These are phyloP conservation scores for Sanguinoderma infundibulare DNA, from an alignment of 1,284 basidiomycete genomes.

Conservation along the genomic window DNA sequence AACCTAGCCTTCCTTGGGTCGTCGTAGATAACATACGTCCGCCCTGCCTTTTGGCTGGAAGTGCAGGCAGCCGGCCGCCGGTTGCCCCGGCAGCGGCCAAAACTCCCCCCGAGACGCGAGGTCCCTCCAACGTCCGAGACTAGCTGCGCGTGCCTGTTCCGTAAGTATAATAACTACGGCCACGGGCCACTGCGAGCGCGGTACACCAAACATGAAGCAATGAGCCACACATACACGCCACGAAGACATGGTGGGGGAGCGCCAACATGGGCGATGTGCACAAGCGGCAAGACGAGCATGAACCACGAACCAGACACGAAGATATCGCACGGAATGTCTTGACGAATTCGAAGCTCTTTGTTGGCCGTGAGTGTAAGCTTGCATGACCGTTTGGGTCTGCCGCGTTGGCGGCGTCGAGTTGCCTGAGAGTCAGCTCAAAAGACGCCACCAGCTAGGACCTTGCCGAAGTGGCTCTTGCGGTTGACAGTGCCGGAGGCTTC, in stretches of 20 bases:
- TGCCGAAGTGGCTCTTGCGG: too few relatives aligned
- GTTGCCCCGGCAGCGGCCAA: slow-evolving; percentile 26
- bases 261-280: background rate
- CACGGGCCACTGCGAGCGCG: background rate
- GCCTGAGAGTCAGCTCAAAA: background rate
- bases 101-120: slow-evolving; percentile 21
- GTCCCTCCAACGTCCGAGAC: slow-evolving; percentile 23
- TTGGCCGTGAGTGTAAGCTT: background rate
- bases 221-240: background rate
- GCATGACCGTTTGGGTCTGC: slow-evolving; percentile 2
- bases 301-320: background rate
- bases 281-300: background rate
- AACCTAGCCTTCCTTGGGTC: slow-evolving; percentile 26
- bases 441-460: too few relatives aligned
- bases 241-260: background rate
- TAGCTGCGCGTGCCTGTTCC: slow-evolving; percentile 17
- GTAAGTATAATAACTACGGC: background rate
- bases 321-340: background rate
- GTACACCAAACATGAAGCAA: background rate
- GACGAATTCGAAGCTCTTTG: background rate
- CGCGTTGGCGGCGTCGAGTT: background rate
- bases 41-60: slow-evolving; percentile 21
- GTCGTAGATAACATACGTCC: slow-evolving; percentile 28
- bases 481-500: background rate
- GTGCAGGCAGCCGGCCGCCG: slow-evolving; percentile 22